A percentile compares a stretch with the other conserved stretches of the same genome.
These are phyloP conservation scores for Neurospora sp. DNA, from an alignment of 495 filamentous ascomycete species.

Conservation along the genomic window DNA sequence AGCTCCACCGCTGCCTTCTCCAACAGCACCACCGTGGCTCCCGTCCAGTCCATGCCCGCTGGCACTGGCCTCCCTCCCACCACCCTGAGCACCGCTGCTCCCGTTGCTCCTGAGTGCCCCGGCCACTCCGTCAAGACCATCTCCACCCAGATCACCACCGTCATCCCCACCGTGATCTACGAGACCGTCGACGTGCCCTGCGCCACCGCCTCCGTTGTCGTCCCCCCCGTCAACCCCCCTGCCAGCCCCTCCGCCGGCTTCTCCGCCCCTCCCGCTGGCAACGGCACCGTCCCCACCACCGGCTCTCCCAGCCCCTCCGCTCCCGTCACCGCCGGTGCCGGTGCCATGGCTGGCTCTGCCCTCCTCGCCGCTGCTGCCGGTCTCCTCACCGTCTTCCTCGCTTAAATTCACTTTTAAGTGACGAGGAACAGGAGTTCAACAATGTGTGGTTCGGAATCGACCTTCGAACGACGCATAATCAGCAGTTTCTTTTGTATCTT, in stretches of 20 bases:
- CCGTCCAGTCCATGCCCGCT: conserved; percentile 7
- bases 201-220: conserved; percentile 12
- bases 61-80: conserved; percentile 1
- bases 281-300: conserved; percentile 20
- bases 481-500: background rate
- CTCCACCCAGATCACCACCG: conserved; percentile 34
- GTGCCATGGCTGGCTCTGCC: conserved; percentile 33
- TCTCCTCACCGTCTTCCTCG: conserved; percentile 40
- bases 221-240: conserved; percentile 9
- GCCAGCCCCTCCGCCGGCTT: conserved; percentile 20
- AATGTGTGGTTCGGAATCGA: background rate
- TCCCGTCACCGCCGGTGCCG: conserved; percentile 36
- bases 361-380: conserved; percentile 40
- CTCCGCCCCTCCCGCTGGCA: conserved; percentile 16
- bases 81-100: conserved; percentile 8
- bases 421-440: background rate
- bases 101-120: conserved; percentile 22
- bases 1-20: conserved; percentile 4
- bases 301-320: conserved; percentile 25
- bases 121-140: conserved; percentile 30
- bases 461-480: background rate
- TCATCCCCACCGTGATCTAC: conserved; percentile 45
- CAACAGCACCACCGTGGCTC: conserved; percentile 21
- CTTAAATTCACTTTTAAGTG: conserved; percentile 26
- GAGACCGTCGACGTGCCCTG: conserved; percentile 34